Evolutionary conservation across 371 early-diverging fungal genomes (phyloP), one percentile per base, ranked within the genome.

Genomic region (Apophysomyces elegans): DNA sequence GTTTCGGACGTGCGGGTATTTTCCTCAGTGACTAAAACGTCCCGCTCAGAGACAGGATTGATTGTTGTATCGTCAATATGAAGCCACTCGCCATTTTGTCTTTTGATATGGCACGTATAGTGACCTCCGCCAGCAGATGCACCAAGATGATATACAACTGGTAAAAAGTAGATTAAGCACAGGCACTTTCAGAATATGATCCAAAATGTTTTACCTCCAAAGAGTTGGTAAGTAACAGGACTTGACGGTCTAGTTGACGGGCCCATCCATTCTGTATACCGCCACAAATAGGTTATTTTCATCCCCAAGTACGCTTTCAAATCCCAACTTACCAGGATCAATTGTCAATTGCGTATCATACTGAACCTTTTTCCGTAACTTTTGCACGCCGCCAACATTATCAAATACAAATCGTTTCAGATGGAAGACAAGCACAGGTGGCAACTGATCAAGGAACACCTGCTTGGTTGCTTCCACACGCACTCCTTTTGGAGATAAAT

Each of bases 111-210:
- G 80, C 96, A 96, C 4, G 98, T 99, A 77, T 99, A 99, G 73
- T 99, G 99, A 6, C 99, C 99, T 43, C 96, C 98, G 11, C 86
- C 88, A 35, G 97, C 94, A 35, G 84, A 83, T 61, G 81, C 75
- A 13, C 99, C 98, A 74, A 97, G 99, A 77, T 99, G 99, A 76
- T 98, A 95, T 7, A 99, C 94, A 50, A 96, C 96, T 76, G 32
- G 32, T 26, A 26, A 79, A 69, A 21, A 68, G 50, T n/a, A 56
- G 46, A 35, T 61, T 65, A 11, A 70, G 60, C 43, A 72, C 63
- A 74, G 73, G 73, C 26, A 45, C 41, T n/a, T 18, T n/a, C 32
- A 26, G 32, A 26, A 26, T 2, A 26, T 12, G 39, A 39, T 32
- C 12, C 62, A 14, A 0, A 43, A 41, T 8, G 7, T 63, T 66